Percentiles rank a stretch among this genome's conserved stretches.
phyloP scores from a whole-genome alignment of 768 basidiomycete species.

The Mycena amicta region DNA sequence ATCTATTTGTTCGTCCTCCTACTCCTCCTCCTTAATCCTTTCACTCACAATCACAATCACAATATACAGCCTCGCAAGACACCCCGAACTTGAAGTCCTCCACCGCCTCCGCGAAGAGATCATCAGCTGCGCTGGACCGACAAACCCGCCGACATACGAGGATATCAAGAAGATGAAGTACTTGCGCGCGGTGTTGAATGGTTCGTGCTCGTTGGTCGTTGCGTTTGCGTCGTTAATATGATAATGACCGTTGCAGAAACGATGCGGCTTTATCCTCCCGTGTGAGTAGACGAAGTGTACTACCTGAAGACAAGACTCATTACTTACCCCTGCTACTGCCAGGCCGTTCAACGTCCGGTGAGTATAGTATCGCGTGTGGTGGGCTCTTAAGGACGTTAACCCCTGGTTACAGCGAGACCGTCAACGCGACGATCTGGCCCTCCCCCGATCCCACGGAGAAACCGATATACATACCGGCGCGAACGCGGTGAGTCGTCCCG shows the following conservation, averaged over 20 bases:
- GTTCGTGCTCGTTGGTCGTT: background rate
- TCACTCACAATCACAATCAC: too few relatives aligned
- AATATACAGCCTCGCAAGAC: background rate
- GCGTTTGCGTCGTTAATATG: background rate
- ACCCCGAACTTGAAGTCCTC: background rate
- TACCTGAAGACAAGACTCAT: background rate
- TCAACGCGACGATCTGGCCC: constrained; percentile 34
- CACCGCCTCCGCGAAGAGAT: background rate
- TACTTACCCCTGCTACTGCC: background rate
- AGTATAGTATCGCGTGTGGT: too few relatives aligned
- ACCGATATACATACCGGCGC: constrained; percentile 38
- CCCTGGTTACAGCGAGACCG: constrained; percentile 12
- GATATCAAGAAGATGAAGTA: constrained; percentile 2
- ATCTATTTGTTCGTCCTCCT: background rate
- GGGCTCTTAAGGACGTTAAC: too few relatives aligned
- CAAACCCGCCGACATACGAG: background rate
- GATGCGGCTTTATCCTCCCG: constrained; percentile 54
- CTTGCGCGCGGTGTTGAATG: background rate
- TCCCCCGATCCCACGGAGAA: constrained; percentile 28
- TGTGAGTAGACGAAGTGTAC: constrained; percentile 43
- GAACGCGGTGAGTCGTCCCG: constrained; percentile 25
- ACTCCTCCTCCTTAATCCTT: too few relatives aligned
- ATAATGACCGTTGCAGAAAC: too few relatives aligned
- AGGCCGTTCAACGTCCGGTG: constrained; percentile 24
- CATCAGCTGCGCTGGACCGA: background rate